A percentile compares a stretch with the other conserved stretches of the same genome.
These are phyloP conservation scores for Diaporthe sp. DNA, from an alignment of 2,329 filamentous ascomycete species.

Conservation along the genomic window DNA sequence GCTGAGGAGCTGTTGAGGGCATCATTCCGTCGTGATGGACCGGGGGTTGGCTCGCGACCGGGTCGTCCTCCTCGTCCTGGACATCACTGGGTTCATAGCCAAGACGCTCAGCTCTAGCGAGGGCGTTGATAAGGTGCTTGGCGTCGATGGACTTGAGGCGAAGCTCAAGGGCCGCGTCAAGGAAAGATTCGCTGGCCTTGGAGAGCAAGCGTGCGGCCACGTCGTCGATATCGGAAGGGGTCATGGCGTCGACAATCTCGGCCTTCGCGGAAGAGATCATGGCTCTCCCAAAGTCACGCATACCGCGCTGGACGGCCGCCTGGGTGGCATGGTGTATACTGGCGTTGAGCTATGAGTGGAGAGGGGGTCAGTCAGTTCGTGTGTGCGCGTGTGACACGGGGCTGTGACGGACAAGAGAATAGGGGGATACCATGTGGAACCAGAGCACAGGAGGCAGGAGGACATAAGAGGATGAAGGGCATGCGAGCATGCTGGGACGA, in stretches of 20 bases:
- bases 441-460: too few species aligned
- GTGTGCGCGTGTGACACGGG: background rate
- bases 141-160: slow-evolving; percentile 68
- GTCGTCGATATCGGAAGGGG: slow-evolving; percentile 59
- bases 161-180: slow-evolving; percentile 66
- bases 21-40: slow-evolving; percentile 52
- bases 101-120: slow-evolving; percentile 69
- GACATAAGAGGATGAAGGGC: background rate
- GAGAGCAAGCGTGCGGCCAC: slow-evolving; percentile 59
- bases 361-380: background rate
- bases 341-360: slow-evolving; percentile 60
- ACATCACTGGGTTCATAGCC: slow-evolving; percentile 68
- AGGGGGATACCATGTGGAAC: background rate
- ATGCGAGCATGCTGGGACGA: background rate
- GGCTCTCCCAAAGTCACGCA: slow-evolving; percentile 62
- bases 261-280: slow-evolving; percentile 57
- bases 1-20: slow-evolving; percentile 44
- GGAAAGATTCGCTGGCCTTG: slow-evolving; percentile 63
- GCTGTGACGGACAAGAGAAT: background rate
- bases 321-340: slow-evolving; percentile 60
- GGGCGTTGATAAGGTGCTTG: slow-evolving; percentile 67
- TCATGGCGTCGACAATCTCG: slow-evolving; percentile 59
- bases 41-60: background rate
- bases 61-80: slow-evolving; percentile 57
- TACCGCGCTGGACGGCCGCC: slow-evolving; percentile 53